These are phyloP conservation scores for Populus tomentosa DNA, from an alignment of 441 rosid genomes.

Conservation along the genomic window DNA sequence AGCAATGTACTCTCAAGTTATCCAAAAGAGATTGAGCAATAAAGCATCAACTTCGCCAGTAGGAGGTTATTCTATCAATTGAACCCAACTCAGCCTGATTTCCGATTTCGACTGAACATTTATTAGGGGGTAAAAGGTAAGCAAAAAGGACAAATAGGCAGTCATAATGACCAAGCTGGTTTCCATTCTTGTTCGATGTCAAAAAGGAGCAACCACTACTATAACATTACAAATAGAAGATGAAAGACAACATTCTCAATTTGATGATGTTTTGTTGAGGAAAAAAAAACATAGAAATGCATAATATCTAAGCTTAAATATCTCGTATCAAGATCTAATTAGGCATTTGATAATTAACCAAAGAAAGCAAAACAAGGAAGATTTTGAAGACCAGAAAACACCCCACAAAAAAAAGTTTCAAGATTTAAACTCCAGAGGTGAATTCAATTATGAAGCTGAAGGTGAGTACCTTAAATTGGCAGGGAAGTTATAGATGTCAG, in stretches of 20 bases:
- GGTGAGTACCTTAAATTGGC: slow-evolving; percentile 22
- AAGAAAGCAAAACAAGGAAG: neutral
- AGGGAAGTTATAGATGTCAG: slow-evolving; percentile 19
- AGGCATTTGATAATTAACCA: neutral
- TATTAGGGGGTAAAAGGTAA: neutral
- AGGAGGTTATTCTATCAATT: neutral
- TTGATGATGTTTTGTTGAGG: slow-evolving; percentile 15
- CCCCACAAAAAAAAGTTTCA: neutral
- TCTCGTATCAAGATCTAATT: slow-evolving; percentile 27
- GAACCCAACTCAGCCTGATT: slow-evolving; percentile 3
- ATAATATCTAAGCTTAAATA: slow-evolving; percentile 9
- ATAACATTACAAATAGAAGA: too few species aligned
- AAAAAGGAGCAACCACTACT: neutral
- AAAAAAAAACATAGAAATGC: slow-evolving; percentile 10
- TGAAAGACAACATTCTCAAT: slow-evolving; percentile 16
- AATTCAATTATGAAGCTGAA: neutral
- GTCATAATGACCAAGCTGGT: neutral
- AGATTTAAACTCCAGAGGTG: slow-evolving; percentile 6
- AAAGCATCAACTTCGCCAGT: neutral
- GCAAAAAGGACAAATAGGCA: neutral
- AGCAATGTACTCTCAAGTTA: neutral
- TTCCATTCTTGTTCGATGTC: slow-evolving; percentile 3
- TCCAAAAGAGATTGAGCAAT: neutral
- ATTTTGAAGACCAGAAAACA: neutral
- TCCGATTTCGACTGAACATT: neutral